Percentiles rank a stretch among this genome's conserved stretches.
These are phyloP conservation scores for Pyrus hybrid DNA, from an alignment of 331 rosid genomes.

Conservation along the genomic window DNA sequence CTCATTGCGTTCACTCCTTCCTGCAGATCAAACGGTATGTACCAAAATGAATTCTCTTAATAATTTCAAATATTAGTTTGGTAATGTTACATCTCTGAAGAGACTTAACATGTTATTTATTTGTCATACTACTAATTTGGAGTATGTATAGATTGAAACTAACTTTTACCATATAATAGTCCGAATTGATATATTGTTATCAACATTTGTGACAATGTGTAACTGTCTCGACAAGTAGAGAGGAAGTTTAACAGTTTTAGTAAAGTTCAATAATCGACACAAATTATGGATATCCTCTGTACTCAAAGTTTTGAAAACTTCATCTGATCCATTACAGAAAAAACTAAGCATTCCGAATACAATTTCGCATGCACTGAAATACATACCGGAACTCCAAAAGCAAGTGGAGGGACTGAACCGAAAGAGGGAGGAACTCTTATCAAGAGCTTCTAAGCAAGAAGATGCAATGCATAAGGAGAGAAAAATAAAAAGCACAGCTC, in stretches of 20 bases:
- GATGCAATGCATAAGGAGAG: slow-evolving; percentile 2
- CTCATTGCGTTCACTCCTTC: slow-evolving; percentile 25
- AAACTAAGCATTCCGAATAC: slow-evolving; percentile 55
- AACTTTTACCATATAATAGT: neutral
- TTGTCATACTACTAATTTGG: too few species aligned
- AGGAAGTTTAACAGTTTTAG: too few species aligned
- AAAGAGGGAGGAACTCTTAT: slow-evolving; percentile 41
- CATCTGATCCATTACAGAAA: slow-evolving; percentile 21
- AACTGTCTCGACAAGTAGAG: too few species aligned
- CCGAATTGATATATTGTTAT: neutral
- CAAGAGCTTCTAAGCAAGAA: slow-evolving; percentile 22
- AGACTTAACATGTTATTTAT: too few species aligned
- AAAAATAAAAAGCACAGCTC: slow-evolving; percentile 4
- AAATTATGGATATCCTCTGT: too few species aligned
- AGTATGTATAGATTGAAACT: too few species aligned
- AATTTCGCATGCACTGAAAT: slow-evolving; percentile 37
- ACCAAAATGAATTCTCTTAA: neutral
- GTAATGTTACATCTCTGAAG: too few species aligned
- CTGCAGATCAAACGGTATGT: slow-evolving; percentile 20
- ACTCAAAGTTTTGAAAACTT: neutral
- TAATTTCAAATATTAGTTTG: too few species aligned
- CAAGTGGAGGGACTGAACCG: slow-evolving; percentile 32
- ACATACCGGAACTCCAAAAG: slow-evolving; percentile 51
- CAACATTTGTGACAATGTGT: too few species aligned
- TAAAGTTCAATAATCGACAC: too few species aligned